These are phyloP conservation scores for Lichtheimia ramosa DNA, from an alignment of 371 early-diverging fungal species.

Conservation along the genomic window DNA sequence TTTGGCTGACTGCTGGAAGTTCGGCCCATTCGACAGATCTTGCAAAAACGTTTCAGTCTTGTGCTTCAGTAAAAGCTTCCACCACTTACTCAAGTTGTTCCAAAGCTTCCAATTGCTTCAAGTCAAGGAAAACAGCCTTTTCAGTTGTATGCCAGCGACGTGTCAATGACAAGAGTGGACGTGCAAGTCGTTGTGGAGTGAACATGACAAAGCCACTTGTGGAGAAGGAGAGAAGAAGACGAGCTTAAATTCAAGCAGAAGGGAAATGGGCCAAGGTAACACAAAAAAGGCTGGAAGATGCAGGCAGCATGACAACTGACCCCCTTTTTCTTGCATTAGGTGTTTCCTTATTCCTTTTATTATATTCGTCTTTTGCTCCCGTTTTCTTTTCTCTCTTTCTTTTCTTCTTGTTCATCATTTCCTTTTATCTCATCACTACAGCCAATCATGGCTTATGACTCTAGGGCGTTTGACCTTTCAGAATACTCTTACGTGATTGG, in stretches of 20 bases:
- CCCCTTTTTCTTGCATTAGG: background rate
- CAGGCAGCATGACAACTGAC: too few relatives aligned
- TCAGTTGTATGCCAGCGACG: constrained; percentile 1
- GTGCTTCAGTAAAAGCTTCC: background rate
- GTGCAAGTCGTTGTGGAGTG: too few relatives aligned
- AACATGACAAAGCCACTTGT: too few relatives aligned
- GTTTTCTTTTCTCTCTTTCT: constrained; percentile 5
- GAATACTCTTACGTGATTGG: constrained; percentile 53
- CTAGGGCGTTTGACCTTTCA: constrained; percentile 38
- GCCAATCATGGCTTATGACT: constrained; percentile 26
- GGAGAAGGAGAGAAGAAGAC: too few relatives aligned
- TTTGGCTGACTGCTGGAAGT: constrained; percentile 1
- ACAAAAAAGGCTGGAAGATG: too few relatives aligned
- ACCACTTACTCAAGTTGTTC: constrained; percentile 4
- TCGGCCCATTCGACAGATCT: constrained; percentile 1
- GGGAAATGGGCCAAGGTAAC: too few relatives aligned
- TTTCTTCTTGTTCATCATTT: background rate
- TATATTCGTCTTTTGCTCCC: background rate
- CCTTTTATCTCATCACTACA: background rate
- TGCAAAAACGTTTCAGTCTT: background rate
- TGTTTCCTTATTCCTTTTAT: constrained; percentile 6
- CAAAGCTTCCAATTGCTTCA: constrained; percentile 6
- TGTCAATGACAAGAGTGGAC: too few relatives aligned
- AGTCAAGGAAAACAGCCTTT: constrained; percentile 3
- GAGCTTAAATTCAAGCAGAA: too few relatives aligned